Evolutionary conservation across 78 protist genomes (phyloP).

Genomic region (Dictyostelium firmibasis): DNA sequence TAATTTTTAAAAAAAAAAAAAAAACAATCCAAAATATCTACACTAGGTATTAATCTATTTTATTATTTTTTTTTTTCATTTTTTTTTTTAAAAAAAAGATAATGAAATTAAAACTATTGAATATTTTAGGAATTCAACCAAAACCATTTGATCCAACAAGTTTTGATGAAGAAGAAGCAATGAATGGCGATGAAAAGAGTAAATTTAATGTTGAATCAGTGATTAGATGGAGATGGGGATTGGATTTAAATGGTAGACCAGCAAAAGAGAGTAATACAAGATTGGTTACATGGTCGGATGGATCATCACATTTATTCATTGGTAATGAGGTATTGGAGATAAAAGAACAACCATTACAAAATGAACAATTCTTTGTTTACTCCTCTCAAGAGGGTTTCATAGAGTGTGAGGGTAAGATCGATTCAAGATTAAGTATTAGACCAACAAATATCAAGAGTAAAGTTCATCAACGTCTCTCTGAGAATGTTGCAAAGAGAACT

Average conservation of each 20-base stretch:
- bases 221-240: constrained; percentile 72
- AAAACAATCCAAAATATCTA: neutral
- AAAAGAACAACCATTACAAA: constrained; percentile 28
- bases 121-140: constrained; percentile 74
- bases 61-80: neutral
- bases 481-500: neutral
- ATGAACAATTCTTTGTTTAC: constrained; percentile 64
- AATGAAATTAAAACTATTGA: constrained; percentile 55
- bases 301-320: constrained; percentile 70
- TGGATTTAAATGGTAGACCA: constrained; percentile 50
- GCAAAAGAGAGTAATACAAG: constrained; percentile 66
- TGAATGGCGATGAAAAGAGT: neutral
- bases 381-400: constrained; percentile 48
- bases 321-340: constrained; percentile 76
- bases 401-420: constrained; percentile 71
- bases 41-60: neutral
- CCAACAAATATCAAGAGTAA: constrained; percentile 63
- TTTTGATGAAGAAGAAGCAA: constrained; percentile 24
- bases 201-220: constrained; percentile 72
- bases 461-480: constrained; percentile 56
- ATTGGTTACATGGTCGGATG: constrained; percentile 66
- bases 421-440: constrained; percentile 24
- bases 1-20: neutral
- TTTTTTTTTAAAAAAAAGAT: too few relatives aligned
- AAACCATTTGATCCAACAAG: constrained; percentile 34